A percentile compares a stretch with the other conserved stretches of the same genome.
phyloP scores from a whole-genome alignment of 1,284 basidiomycete genomes.

The Cerrena zonata region DNA sequence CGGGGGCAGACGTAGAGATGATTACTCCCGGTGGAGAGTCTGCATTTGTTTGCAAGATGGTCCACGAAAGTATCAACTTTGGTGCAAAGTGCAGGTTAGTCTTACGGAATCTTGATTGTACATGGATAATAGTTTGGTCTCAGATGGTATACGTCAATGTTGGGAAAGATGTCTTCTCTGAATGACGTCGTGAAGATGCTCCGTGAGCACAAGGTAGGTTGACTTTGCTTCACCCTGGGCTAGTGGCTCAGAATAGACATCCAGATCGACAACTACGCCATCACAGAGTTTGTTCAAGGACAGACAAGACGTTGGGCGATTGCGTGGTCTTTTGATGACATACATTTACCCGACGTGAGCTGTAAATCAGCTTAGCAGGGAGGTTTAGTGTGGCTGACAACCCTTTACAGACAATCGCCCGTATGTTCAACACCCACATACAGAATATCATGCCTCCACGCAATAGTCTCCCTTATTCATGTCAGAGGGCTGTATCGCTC shows the following conservation, averaged over 20 bases:
- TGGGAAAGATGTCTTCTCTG: constrained; percentile 81
- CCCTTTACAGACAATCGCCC: constrained; percentile 39
- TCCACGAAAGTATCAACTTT: constrained; percentile 61
- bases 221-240: not conserved
- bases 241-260: not conserved
- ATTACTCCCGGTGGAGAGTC: constrained; percentile 82
- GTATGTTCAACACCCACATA: constrained; percentile 41
- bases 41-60: constrained; percentile 72
- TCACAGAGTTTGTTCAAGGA: constrained; percentile 80
- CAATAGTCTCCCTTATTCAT: constrained; percentile 44
- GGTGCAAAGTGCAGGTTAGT: constrained; percentile 47
- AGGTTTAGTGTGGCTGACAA: constrained; percentile 5
- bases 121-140: not conserved
- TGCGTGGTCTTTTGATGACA: constrained; percentile 71
- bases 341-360: constrained; percentile 72
- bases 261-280: constrained; percentile 78
- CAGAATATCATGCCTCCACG: constrained; percentile 49
- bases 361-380: not conserved
- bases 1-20: constrained; percentile 81
- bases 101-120: not conserved
- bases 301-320: constrained; percentile 85
- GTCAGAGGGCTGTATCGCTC: not conserved
- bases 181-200: constrained; percentile 54
- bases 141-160: constrained; percentile 89
- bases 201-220: constrained; percentile 44